Conservation (phyloP, 78 protist species). For the Dictyostelium firmibasis region DNA sequence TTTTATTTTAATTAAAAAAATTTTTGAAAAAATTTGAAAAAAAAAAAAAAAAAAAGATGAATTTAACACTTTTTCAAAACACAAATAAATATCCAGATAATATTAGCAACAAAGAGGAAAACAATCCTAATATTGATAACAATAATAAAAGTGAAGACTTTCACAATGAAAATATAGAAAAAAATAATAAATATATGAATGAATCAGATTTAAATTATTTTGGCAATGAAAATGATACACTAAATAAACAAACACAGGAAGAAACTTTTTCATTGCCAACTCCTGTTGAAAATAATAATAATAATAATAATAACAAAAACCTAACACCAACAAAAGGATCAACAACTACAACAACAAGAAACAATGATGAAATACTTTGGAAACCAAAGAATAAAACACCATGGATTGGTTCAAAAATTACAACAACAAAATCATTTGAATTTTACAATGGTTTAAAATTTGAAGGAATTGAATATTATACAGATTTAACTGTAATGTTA, state of each 20-base stretch:
- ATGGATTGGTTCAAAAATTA: background rate
- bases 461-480: slow-evolving; percentile 31
- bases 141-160: background rate
- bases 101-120: background rate
- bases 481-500: slow-evolving; percentile 24
- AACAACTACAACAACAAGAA: background rate
- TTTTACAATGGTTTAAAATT: slow-evolving; percentile 46
- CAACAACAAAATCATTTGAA: background rate
- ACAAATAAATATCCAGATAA: background rate
- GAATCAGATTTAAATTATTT: background rate
- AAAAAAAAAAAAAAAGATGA: background rate
- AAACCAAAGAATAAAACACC: background rate
- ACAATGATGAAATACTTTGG: background rate
- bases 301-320: background rate
- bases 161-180: background rate
- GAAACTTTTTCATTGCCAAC: background rate
- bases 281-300: background rate
- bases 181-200: background rate
- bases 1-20: no score
- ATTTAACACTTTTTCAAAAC: background rate
- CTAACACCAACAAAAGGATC: background rate
- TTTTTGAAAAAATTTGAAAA: no score
- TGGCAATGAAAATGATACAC: background rate
- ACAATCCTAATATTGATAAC: background rate
- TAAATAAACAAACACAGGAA: background rate